phyloP scores from a whole-genome alignment of 208 protist genomes.

The Leishmania mexicana region DNA sequence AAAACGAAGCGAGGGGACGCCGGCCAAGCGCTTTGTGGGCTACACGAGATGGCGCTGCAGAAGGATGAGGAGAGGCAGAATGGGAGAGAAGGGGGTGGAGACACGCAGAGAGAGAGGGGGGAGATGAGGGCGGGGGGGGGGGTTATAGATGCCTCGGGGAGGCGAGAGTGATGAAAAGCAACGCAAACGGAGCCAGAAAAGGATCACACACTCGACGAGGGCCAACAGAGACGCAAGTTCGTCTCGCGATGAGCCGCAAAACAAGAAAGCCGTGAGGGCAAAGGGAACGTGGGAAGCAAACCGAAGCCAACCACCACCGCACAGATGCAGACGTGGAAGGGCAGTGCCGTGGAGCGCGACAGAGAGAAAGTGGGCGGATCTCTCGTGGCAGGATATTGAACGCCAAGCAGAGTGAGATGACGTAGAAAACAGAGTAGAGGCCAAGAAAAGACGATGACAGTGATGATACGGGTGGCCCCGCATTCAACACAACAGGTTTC shows the following conservation, averaged over 20 bases:
- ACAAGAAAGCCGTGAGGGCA: neutral
- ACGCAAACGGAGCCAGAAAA: neutral
- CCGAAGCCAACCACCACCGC: neutral
- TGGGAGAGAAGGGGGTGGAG: neutral
- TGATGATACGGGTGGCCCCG: neutral
- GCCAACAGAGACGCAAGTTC: neutral
- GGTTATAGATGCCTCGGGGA: neutral
- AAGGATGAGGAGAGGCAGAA: neutral
- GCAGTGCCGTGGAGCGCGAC: no score
- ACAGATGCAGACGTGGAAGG: neutral
- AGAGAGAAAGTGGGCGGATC: neutral
- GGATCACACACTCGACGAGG: neutral
- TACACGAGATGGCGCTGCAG: neutral
- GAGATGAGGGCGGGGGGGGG: neutral
- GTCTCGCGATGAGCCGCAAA: neutral
- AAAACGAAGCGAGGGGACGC: neutral
- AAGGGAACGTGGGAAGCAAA: neutral
- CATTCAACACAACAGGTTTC: neutral
- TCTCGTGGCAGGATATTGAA: neutral
- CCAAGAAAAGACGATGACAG: neutral
- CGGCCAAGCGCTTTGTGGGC: neutral
- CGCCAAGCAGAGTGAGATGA: neutral
- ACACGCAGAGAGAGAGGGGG: neutral
- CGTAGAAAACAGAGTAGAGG: neutral
- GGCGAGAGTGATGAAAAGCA: no score